Percentiles rank a stretch among this genome's conserved stretches.
Evolutionary conservation across 2,329 filamentous ascomycete genomes (phyloP).

Genomic region (Neonectria sp.): DNA sequence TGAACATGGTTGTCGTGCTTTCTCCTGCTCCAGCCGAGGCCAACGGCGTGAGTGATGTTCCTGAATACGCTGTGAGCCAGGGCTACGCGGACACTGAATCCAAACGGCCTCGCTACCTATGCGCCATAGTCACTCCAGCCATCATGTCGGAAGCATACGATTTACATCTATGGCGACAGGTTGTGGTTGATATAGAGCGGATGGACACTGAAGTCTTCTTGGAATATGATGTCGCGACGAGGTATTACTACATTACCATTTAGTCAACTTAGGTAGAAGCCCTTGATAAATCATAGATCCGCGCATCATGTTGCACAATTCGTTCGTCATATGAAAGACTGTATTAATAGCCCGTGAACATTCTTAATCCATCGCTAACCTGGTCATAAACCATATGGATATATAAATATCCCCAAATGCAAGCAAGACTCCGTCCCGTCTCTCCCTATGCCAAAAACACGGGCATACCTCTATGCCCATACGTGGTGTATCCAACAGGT

Average conservation of each 20-base stretch:
- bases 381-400: background rate
- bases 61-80: conserved; percentile 35
- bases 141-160: conserved; percentile 56
- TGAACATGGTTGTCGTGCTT: conserved; percentile 53
- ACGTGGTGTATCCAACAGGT: conserved; percentile 1
- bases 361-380: background rate
- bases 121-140: conserved; percentile 54
- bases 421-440: conserved; percentile 1
- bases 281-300: background rate
- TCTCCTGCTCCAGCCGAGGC: conserved; percentile 40
- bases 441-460: background rate
- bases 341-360: conserved; percentile 20
- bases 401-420: background rate
- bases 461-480: background rate
- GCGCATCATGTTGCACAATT: background rate
- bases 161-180: conserved; percentile 57
- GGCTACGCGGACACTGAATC: conserved; percentile 22
- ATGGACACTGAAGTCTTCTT: conserved; percentile 60
- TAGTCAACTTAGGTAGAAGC: background rate
- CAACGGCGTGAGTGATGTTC: conserved; percentile 36
- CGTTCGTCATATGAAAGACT: background rate
- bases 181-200: conserved; percentile 49
- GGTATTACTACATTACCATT: conserved; percentile 56
- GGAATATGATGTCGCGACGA: conserved; percentile 60
- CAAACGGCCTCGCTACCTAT: conserved; percentile 49